Evolutionary conservation across 75 land plant genomes (phyloP).

Genomic region (Sequoia sempervirens): DNA sequence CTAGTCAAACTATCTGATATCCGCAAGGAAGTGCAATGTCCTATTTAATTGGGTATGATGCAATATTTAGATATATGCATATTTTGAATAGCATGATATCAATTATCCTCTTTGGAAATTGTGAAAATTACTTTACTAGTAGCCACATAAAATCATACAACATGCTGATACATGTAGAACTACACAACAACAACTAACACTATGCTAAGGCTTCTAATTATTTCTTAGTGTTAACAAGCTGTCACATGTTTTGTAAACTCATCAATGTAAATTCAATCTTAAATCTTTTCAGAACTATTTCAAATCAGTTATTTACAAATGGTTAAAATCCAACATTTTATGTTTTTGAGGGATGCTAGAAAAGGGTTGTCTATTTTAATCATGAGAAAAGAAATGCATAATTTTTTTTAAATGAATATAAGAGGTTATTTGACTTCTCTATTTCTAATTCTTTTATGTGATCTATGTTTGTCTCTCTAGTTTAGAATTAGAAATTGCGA

Average conservation of each 20-base stretch:
- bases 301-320: not conserved
- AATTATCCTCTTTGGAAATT: not conserved
- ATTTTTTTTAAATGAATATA: not conserved
- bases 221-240: not conserved
- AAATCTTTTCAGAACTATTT: not conserved
- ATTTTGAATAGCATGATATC: not conserved
- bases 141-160: not conserved
- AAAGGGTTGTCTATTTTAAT: not conserved
- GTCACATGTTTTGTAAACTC: not conserved
- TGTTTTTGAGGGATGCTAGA: not conserved
- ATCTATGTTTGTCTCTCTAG: not conserved
- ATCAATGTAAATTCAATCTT: not conserved
- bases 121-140: not conserved
- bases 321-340: not conserved
- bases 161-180: not conserved
- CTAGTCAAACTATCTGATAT: slow-evolving; percentile 38
- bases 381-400: not conserved
- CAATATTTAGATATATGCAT: not conserved
- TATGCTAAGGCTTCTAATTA: not conserved
- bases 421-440: not conserved
- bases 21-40: slow-evolving; percentile 65
- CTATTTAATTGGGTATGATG: slow-evolving; percentile 52
- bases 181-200: not conserved
- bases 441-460: not conserved
- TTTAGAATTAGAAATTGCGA: not conserved